A percentile compares a stretch with the other conserved stretches of the same genome.
Conservation (phyloP, 2,329 filamentous ascomycete species). For the Basipetospora chlamydospora region DNA sequence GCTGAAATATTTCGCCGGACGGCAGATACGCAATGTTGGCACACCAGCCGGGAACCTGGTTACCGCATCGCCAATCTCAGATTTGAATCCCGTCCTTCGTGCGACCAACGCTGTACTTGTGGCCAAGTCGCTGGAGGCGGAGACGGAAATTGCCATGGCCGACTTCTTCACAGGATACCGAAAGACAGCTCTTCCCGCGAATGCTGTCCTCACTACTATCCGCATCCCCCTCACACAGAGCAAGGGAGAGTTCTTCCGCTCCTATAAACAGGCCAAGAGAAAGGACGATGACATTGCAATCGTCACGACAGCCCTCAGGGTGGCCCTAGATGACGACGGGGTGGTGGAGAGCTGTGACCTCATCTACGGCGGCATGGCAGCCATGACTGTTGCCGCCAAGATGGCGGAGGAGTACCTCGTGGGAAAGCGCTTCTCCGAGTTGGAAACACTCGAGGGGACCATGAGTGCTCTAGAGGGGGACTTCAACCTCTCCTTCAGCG, state of each 20-base stretch:
- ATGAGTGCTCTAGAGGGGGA: constrained; percentile 85
- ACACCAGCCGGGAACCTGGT: constrained; percentile 89
- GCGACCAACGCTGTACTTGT: constrained; percentile 71
- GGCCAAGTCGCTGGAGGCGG: constrained; percentile 59
- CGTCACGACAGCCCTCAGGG: constrained; percentile 72
- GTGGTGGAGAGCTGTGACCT: constrained; percentile 62
- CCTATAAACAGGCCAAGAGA: constrained; percentile 92
- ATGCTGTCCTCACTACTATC: constrained; percentile 76
- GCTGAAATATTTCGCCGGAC: constrained; percentile 82
- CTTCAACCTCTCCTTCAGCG: constrained; percentile 77
- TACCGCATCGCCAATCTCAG: constrained; percentile 90
- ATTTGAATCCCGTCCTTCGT: constrained; percentile 87
- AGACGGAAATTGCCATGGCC: constrained; percentile 78
- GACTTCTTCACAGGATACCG: constrained; percentile 89
- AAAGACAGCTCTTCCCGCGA: constrained; percentile 61
- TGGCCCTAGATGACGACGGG: constrained; percentile 55
- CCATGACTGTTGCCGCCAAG: constrained; percentile 77
- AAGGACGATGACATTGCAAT: constrained; percentile 99
- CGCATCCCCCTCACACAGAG: constrained; percentile 65
- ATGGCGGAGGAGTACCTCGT: constrained; percentile 58
- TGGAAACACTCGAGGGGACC: constrained; percentile 70
- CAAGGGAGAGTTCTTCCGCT: constrained; percentile 69
- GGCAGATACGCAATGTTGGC: constrained; percentile 95
- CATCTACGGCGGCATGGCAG: constrained; percentile 91
- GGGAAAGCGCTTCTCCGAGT: constrained; percentile 67